Base-by-base conservation (phyloP, 169 alveolate genomes). In the Plasmodium berghei region DNA sequence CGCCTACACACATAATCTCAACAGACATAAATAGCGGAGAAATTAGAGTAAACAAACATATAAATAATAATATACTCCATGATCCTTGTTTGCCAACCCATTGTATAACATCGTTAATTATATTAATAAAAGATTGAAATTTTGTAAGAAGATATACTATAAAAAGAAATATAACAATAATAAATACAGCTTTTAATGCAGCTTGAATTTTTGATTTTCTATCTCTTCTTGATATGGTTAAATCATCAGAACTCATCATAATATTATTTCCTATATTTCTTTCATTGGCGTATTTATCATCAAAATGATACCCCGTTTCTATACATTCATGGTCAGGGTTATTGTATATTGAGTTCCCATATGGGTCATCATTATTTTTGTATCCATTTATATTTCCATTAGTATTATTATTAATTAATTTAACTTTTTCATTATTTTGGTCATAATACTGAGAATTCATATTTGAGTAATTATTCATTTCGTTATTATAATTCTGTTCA, bases 1-100 rank as follows among this genome's bases (percentile, higher is more conserved):
- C 69, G 0, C 75, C 91, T 12, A 86, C 74, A 71, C 91, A 86
- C 91, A 86, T 86, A 71, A 86, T 69, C 58, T 86, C 91, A 24
- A 86, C 91, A 20, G 91, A 86, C 91, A 86, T 86, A 52, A 86
- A 86, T 14, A 86, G 45, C 16, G 91, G 91, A 34, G 87, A 22
- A 6, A 59, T 52, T 34, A 58, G 61, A 12, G 91, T 86, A 54
- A 86, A 86, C 63, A 86, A 59, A 52, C 59, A 59, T 58, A 86
- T 70, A 64, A 70, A 86, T 34, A 86, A 72, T 22, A 86, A 40
- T 22, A 86, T 86, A 45, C 91, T 86, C 91, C 91, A 86, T 20
- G 91, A 86, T 9, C 87, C 87, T 86, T 86, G 91, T 71, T 72
- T 59, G 2, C 87, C 75, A 22, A 86, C 91, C 91, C 91, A 86